Base-by-base conservation (phyloP, 2,329 filamentous ascomycete genomes). In the Ophiognomonia clavigignenti-juglandacearum region DNA sequence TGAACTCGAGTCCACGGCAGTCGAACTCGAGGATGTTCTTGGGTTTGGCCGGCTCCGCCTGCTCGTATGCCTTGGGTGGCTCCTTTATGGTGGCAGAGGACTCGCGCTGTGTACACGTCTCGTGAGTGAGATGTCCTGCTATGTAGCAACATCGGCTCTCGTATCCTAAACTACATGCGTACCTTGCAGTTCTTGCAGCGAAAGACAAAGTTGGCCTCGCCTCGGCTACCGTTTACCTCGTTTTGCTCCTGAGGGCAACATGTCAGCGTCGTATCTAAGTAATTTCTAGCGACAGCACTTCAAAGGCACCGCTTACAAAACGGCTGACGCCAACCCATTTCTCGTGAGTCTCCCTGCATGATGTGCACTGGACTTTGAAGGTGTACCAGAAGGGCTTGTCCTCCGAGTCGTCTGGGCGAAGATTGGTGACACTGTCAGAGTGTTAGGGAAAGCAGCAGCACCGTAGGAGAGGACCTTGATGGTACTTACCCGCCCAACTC, bases 171-270 rank as follows among this genome's bases (percentile, higher is more conserved):
- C 4, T 16, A 19, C 7, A 20, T 29, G 64, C 69, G 24, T 56
- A 93, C 90, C 80, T 93, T 95, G 83, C 93, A 98, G 64, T 93
- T 92, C 69, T 95, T 96, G 78, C 93, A 98, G 66, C 83, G 91
- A 92, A 93, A 98, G n/a, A 98, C 93, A 67, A 98, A 98, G 68
- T 97, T 97, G 52, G 93, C 93, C 67, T 97, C 91, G 55, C 93
- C 93, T 60, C 89, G 81, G 65, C 91, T 96, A 29, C 91, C 91
- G 54, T 88, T 93, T 65, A 96, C 83, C 55, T 96, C 90, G 62
- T 95, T 91, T 60, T 75, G 78, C 63, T 97, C 92, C 89, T 96
- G 53, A 18, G 9, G n/a, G n/a, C n/a, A n/a, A n/a, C n/a, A n/a
- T n/a, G n/a, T n/a, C 8, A 16, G 19, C 19, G 6, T 16, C 39